Base-by-base conservation (phyloP, 305 asterid genomes). In the Petunia hybrid region DNA sequence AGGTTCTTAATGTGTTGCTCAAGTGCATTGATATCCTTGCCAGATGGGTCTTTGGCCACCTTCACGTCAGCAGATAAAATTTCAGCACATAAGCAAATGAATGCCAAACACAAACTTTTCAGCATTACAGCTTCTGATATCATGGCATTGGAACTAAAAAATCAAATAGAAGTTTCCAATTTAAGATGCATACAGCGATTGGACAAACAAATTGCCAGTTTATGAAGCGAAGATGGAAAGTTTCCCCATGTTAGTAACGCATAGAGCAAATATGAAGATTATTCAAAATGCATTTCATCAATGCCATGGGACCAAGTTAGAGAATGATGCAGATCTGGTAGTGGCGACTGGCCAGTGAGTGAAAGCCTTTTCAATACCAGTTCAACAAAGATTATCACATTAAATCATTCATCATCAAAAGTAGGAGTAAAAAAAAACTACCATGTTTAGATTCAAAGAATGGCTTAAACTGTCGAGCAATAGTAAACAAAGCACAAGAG, bases 1-100 rank as follows among this genome's bases (percentile, higher is more conserved):
- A 93, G 89, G 67, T 91, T 93, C 88, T 87, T 85, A 43, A 91
- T 91, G 92, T 93, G 97, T 91, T 93, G 97, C 92, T 93, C 89
- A 5, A 93, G 94, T 5, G 95, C 97, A 36, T 93, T 91, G 86
- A 93, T 93, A 35, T 93, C 92, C 77, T 90, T 83, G 6, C 94
- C 97, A 8, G 97, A 79, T 1, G 97, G 97, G 80, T 93, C 91
- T 40, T 93, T 93, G 46, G 97, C 97, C 76, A 93, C 97, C 97
- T 93, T 81, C 83, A 82, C 73, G 69, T 68, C 9, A 35, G 36
- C 75, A 67, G 14, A 14, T 69, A 79, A 74, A 6, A 8, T 5
- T 35, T 62, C 64, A 86, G 81, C 16, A 51, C 14, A 40, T 7
- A 36, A 8, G 38, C 14, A 74, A 74, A n/a, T 45, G 61, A n/a